Percentiles rank a stretch among this genome's conserved stretches.
These are phyloP conservation scores for Phytophthora chlamydospora DNA, from an alignment of 352 stramenopile species.

Conservation along the genomic window DNA sequence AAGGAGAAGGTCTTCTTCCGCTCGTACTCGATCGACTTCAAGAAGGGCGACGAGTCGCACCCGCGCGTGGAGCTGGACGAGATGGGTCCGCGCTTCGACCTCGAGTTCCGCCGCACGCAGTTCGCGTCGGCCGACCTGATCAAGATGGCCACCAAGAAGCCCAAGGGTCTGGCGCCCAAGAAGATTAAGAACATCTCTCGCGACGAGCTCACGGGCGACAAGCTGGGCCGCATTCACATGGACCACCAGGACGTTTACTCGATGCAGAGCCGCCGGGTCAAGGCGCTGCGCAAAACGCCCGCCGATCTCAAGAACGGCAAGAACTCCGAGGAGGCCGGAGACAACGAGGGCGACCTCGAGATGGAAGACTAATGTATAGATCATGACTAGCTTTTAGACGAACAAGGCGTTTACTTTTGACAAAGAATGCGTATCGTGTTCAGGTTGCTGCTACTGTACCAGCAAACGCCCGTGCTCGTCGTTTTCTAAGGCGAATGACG, in stretches of 20 bases:
- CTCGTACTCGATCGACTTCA: constrained; percentile 97
- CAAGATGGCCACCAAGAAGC: constrained; percentile 95
- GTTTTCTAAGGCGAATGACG: neutral
- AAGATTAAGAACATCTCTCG: constrained; percentile 98
- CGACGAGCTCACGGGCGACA: constrained; percentile 98
- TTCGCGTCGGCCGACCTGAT: constrained; percentile 95
- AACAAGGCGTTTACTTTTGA: constrained; percentile 38
- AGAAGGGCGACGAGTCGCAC: constrained; percentile 85
- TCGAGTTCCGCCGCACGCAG: constrained; percentile 94
- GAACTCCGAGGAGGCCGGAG: constrained; percentile 33
- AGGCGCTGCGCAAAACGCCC: constrained; percentile 92
- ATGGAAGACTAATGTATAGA: constrained; percentile 55
- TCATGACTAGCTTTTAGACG: constrained; percentile 42
- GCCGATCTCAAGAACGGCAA: constrained; percentile 76
- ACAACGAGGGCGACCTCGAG: constrained; percentile 50
- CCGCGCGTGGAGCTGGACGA: constrained; percentile 89
- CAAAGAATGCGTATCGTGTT: constrained; percentile 22
- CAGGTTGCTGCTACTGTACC: constrained; percentile 10
- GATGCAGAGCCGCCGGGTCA: constrained; percentile 95
- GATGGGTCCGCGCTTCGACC: constrained; percentile 91
- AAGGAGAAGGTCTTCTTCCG: constrained; percentile 94
- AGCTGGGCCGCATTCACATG: constrained; percentile 98
- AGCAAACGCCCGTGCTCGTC: constrained; percentile 3
- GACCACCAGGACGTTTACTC: constrained; percentile 97
- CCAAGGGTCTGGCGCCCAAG: constrained; percentile 91